Evolutionary conservation across 169 alveolate species (phyloP), one percentile per base, ranked within the genome.

Genomic region (Eimeria falciformis): DNA sequence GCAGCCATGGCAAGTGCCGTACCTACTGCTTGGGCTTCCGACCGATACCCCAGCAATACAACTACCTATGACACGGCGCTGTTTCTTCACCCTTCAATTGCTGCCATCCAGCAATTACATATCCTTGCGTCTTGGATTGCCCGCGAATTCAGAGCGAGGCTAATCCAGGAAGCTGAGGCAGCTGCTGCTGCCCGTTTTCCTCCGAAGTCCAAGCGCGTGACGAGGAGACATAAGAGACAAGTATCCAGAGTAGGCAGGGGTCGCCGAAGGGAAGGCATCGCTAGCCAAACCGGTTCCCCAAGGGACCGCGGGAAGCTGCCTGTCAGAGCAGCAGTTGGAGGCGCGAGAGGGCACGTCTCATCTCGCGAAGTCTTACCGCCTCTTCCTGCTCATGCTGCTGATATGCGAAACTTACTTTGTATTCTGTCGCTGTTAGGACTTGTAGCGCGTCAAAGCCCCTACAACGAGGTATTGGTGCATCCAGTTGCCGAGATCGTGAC

Each of bases 111-210:
- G 43, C 86, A 75, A 37, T 1, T 75, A 14, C 33, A 75, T n/a
- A 75, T 75, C 3, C 86, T 75, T 7, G 65, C 86, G n/a, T 75
- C 86, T 17, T 75, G 86, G 86, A 21, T 75, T 5, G 86, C 86
- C 7, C 58, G 86, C n/a, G 86, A 75, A 40, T 75, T 75, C n/a
- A 46, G 86, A 25, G 58, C 58, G 3, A 46, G 45, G 40, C 86
- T 33, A 14, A 2, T 43, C 23, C 86, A 75, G 62, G 66, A 40
- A 40, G 58, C 45, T 5, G 86, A 75, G 40, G 33, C 86, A 17
- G 58, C 86, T 25, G 86, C 86, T 5, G 66, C 86, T 7, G 62
- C 7, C 62, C n/a, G 14, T 7, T 14, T 50, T 11, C n/a, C 62
- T 14, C n/a, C 62, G n/a, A 50, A 14, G 62, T 14, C n/a, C 14